A percentile compares a stretch with the other conserved stretches of the same genome.
These are phyloP conservation scores for Pichia terricola DNA, from an alignment of 1,139 yeast genomes.

Conservation along the genomic window DNA sequence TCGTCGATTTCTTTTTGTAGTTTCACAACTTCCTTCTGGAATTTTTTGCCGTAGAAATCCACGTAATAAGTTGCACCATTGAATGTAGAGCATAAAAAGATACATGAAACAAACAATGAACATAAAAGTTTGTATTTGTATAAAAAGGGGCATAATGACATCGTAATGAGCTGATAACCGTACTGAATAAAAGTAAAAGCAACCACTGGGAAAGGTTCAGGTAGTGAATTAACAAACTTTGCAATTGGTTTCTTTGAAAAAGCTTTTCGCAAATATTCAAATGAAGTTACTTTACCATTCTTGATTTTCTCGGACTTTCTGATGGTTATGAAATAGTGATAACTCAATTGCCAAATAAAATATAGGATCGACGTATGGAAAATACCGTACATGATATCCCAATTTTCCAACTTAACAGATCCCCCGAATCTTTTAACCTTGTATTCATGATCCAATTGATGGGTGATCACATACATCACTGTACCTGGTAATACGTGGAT, in stretches of 20 bases:
- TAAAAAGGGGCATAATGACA: slow-evolving; percentile 86
- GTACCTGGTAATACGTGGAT: slow-evolving; percentile 89
- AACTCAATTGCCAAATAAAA: slow-evolving; percentile 82
- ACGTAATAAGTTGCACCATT: slow-evolving; percentile 94
- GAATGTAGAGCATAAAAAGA: slow-evolving; percentile 72
- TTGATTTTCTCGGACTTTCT: slow-evolving; percentile 70
- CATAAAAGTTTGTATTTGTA: slow-evolving; percentile 62
- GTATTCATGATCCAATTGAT: slow-evolving; percentile 54
- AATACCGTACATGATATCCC: slow-evolving; percentile 69
- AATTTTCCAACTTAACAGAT: slow-evolving; percentile 51
- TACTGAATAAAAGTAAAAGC: slow-evolving; percentile 85
- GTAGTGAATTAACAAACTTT: slow-evolving; percentile 70
- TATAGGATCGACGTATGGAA: slow-evolving; percentile 77
- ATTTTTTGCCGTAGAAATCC: slow-evolving; percentile 81
- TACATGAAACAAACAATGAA: slow-evolving; percentile 55
- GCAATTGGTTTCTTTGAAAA: slow-evolving; percentile 61
- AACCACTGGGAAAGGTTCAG: slow-evolving; percentile 74
- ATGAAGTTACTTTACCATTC: slow-evolving; percentile 81
- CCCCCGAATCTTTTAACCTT: slow-evolving; percentile 65
- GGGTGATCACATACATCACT: slow-evolving; percentile 80
- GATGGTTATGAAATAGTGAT: slow-evolving; percentile 87
- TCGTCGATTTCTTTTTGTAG: slow-evolving; percentile 60
- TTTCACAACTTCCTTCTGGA: slow-evolving; percentile 70
- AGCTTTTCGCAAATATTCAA: slow-evolving; percentile 69
- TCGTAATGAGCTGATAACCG: slow-evolving; percentile 76